These are phyloP conservation scores for Ophiostoma fasciatum DNA, from an alignment of 2,329 filamentous ascomycete species.

Conservation along the genomic window DNA sequence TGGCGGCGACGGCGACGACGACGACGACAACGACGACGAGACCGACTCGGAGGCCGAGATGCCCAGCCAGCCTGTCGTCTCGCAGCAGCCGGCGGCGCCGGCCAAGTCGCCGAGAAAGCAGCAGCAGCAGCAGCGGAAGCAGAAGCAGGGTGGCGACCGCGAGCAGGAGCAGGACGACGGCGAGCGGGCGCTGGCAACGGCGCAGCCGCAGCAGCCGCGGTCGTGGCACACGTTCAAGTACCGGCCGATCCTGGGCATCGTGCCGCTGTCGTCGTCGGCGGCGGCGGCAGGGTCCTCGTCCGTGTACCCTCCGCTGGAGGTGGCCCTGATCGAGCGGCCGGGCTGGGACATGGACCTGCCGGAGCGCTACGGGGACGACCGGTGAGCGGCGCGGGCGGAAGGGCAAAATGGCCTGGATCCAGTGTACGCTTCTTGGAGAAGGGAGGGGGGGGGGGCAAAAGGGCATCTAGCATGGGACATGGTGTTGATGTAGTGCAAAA, in stretches of 20 bases:
- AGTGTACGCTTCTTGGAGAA: background rate
- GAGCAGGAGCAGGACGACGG: no score
- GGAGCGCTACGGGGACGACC: slow-evolving; percentile 38
- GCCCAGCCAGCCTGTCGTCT: no score
- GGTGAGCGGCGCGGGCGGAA: background rate
- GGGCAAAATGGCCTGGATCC: no score
- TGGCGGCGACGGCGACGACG: slow-evolving; percentile 10
- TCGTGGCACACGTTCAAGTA: slow-evolving; percentile 88
- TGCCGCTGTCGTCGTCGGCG: slow-evolving; percentile 22
- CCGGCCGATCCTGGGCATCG: slow-evolving; percentile 70
- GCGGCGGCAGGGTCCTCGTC: background rate
- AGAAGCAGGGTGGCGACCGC: background rate
- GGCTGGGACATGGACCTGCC: slow-evolving; percentile 69
- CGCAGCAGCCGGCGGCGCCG: background rate
- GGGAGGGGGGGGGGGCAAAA: no score
- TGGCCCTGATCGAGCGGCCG: slow-evolving; percentile 78
- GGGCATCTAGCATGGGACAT: no score
- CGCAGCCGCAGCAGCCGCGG: slow-evolving; percentile 12
- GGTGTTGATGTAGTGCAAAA: no score
- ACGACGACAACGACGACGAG: slow-evolving; percentile 15
- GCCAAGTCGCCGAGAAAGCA: background rate
- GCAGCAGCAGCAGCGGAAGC: no score
- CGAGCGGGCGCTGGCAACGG: background rate
- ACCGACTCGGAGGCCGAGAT: slow-evolving; percentile 12
- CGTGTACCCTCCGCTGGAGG: slow-evolving; percentile 41